A percentile compares a stretch with the other conserved stretches of the same genome.
Evolutionary conservation across 31 red algal species (phyloP).

Genomic region (Odonthalia washingtoniensis): DNA sequence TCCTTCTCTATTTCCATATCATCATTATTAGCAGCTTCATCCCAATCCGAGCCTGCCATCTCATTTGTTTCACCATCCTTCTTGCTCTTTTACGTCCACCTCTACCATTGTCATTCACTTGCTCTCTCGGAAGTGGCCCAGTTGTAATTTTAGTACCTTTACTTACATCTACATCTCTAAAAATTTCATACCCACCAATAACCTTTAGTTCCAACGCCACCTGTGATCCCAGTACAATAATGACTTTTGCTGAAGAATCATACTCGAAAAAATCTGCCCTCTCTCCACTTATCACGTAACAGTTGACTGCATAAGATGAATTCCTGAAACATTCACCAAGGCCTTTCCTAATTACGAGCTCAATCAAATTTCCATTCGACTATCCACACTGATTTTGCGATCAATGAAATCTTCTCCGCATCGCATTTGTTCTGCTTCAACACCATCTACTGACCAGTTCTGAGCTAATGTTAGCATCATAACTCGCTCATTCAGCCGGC

Average conservation of each 20-base stretch:
- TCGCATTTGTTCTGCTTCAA: background rate
- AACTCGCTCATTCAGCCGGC: constrained; percentile 35
- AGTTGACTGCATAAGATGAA: constrained; percentile 50
- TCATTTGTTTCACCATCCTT: too few relatives aligned
- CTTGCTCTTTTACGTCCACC: too few relatives aligned
- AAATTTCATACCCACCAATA: background rate
- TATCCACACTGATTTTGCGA: constrained; percentile 26
- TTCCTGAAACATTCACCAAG: constrained; percentile 48
- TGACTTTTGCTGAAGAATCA: background rate
- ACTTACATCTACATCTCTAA: background rate
- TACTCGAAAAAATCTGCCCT: background rate
- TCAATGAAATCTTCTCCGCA: background rate
- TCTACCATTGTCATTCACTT: too few relatives aligned
- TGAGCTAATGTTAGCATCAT: constrained; percentile 49
- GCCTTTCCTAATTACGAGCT: constrained; percentile 30
- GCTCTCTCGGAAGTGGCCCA: too few relatives aligned
- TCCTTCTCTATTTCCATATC: too few relatives aligned
- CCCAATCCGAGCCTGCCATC: too few relatives aligned
- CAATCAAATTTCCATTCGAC: constrained; percentile 38
- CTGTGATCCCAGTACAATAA: background rate
- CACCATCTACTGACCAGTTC: constrained; percentile 21
- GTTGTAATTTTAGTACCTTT: too few relatives aligned
- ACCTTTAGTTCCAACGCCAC: background rate
- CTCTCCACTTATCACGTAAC: constrained; percentile 47
- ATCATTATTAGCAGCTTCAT: too few relatives aligned